These are phyloP conservation scores for Pythium phragmiticola DNA, from an alignment of 352 stramenopile genomes.

Conservation along the genomic window DNA sequence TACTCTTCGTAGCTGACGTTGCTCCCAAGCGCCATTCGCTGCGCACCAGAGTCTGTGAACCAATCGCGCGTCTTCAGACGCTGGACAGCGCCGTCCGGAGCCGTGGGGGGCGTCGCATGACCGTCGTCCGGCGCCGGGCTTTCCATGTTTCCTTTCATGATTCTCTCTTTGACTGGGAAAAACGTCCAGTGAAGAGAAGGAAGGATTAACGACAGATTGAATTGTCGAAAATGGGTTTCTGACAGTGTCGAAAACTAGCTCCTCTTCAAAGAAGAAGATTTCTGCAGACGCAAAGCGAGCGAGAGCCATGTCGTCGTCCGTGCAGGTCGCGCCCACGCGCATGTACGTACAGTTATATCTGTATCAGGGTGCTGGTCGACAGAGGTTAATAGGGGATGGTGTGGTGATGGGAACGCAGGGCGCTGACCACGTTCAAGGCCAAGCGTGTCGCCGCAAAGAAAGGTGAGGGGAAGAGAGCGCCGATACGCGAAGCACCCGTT, in stretches of 20 bases:
- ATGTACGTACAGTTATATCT: constrained; percentile 50
- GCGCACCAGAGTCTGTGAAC: constrained; percentile 43
- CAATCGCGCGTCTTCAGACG: constrained; percentile 31
- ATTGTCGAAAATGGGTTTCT: constrained; percentile 21
- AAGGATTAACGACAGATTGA: constrained; percentile 12
- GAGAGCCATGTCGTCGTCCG: constrained; percentile 36
- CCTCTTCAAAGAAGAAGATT: constrained; percentile 22
- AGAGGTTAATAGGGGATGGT: background rate
- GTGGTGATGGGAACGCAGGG: constrained; percentile 37
- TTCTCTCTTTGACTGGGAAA: constrained; percentile 4
- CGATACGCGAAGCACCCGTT: too few species aligned
- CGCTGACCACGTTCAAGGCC: constrained; percentile 80
- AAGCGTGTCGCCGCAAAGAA: constrained; percentile 87
- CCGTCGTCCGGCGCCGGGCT: background rate
- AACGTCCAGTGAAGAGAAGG: background rate
- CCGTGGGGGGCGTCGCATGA: background rate
- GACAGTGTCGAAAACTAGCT: background rate
- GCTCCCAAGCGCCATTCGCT: constrained; percentile 35
- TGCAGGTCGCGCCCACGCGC: constrained; percentile 74
- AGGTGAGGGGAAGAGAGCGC: constrained; percentile 32
- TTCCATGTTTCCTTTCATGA: constrained; percentile 24
- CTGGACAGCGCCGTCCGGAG: background rate
- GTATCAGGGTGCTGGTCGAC: background rate
- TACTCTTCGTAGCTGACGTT: constrained; percentile 46
- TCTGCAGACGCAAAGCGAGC: constrained; percentile 7